Conservation (phyloP, 73 alveolate species). For the Paramecium caudatum region DNA sequence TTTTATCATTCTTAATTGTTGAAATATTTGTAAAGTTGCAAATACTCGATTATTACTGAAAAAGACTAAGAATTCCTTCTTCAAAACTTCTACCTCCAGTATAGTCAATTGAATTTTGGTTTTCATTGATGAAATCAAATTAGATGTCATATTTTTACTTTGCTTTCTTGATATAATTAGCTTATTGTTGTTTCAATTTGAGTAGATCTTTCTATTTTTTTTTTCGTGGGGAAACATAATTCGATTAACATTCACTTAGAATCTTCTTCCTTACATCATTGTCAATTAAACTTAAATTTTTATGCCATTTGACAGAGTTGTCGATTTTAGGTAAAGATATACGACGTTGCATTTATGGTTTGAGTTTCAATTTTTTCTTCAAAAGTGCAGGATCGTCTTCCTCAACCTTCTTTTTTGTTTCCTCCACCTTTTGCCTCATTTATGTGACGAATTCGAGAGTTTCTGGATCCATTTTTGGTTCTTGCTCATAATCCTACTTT, state of each 20-base stretch:
- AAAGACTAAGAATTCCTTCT: not conserved
- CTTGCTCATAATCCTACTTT: slow-evolving; percentile 21
- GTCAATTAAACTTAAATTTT: slow-evolving; percentile 27
- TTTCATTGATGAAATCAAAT: slow-evolving; percentile 1
- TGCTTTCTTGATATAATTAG: slow-evolving; percentile 25
- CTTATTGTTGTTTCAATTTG: not conserved
- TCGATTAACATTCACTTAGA: not conserved
- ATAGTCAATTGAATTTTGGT: not conserved
- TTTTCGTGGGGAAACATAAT: not conserved
- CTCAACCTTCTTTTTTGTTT: not conserved
- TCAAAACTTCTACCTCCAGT: slow-evolving; percentile 50
- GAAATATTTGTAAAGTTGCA: slow-evolving; percentile 23
- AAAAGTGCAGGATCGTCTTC: not conserved
- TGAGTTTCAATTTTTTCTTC: not conserved
- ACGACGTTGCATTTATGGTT: not conserved
- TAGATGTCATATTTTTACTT: not conserved
- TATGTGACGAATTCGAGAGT: not conserved
- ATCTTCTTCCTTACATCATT: not conserved
- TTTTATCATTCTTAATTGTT: slow-evolving; percentile 16
- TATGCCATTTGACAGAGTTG: slow-evolving; percentile 3
- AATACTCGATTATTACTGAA: not conserved
- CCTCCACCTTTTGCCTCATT: slow-evolving; percentile 8
- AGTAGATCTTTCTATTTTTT: slow-evolving; percentile 9
- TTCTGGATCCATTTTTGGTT: not conserved
- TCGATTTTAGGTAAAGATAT: slow-evolving; percentile 16